Base-by-base conservation (phyloP, 768 basidiomycete species). In the Pleurotus cornucopiae region DNA sequence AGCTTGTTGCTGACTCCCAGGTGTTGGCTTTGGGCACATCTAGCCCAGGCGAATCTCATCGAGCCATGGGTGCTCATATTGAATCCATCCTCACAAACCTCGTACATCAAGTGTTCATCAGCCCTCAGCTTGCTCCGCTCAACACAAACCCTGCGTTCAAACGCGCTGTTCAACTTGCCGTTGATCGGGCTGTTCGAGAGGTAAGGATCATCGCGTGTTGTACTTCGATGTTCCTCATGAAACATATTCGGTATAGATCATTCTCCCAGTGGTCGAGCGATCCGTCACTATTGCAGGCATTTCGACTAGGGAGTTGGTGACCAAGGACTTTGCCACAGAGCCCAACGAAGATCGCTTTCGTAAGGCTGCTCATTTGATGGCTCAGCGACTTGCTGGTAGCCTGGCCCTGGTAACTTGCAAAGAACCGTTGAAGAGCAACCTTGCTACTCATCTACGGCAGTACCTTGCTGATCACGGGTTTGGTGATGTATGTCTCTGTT, bases 251-350 rank as follows among this genome's bases (percentile, higher is more conserved):
- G 47, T 34, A 1, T 60, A 94, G 87, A 98, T 98, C 57, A 95
- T 99, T 62, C 77, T 95, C 14, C 97, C 97, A 4, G 96, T 99
- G 51, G 95, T 99, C 20, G 97, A 99, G 64, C 84, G 97, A 52
- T 98, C 95, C 18, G 97, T 98, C 20, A 98, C 97, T 0, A 98
- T 99, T 61, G 96, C 96, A 9, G 94, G 94, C 21, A 98, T 98
- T 61, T 98, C 97, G 12, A 96, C 96, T 14, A 81, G 94, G 39
- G 97, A 99, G 67, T 77, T 99, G 7, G 92, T 97, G 16, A 82
- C 87, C 46, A 98, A 98, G 72, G 97, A 99, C 69, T 99, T 95
- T 61, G 94, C 89, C 2, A 92, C 91, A 49, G 97, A 99, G 60
- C 76, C 86, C 21, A 91, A 90, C 64, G 94, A 98, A 63, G 85